Evolutionary conservation across 257 asterid genomes (phyloP).

Genomic region (Solanum bukasovii): DNA sequence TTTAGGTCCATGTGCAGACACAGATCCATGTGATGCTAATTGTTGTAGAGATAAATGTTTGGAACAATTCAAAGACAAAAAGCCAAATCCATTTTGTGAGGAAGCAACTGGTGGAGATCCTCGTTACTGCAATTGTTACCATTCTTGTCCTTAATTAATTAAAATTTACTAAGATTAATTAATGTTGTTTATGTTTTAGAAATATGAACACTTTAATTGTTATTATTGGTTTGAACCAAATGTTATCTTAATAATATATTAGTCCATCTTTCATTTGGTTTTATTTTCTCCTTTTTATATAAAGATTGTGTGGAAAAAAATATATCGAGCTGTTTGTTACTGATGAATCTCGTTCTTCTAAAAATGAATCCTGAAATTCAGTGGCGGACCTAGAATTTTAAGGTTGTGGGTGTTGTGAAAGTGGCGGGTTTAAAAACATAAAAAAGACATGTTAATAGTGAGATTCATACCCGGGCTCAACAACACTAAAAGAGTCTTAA

Average conservation of each 20-base stretch:
- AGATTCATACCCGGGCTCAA: too few relatives aligned
- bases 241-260: background rate
- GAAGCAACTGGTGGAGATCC: too few relatives aligned
- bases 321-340: background rate
- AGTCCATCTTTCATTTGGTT: background rate
- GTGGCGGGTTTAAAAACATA: too few relatives aligned
- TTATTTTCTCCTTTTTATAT: too few relatives aligned
- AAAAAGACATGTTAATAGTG: too few relatives aligned
- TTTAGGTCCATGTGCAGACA: background rate
- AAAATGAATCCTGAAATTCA: background rate
- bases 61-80: background rate
- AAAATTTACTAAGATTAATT: background rate
- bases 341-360: background rate
- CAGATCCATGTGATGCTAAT: background rate
- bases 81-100: background rate
- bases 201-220: background rate
- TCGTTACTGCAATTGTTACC: background rate
- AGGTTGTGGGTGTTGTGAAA: too few relatives aligned
- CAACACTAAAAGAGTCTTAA: too few relatives aligned
- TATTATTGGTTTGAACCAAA: background rate
- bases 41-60: background rate
- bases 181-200: background rate
- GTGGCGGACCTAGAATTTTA: too few relatives aligned
- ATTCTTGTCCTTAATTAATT: background rate
- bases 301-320: too few relatives aligned